These are phyloP conservation scores for Orbilia blumenaviensis DNA, from an alignment of 2,329 filamentous ascomycete genomes.

Conservation along the genomic window DNA sequence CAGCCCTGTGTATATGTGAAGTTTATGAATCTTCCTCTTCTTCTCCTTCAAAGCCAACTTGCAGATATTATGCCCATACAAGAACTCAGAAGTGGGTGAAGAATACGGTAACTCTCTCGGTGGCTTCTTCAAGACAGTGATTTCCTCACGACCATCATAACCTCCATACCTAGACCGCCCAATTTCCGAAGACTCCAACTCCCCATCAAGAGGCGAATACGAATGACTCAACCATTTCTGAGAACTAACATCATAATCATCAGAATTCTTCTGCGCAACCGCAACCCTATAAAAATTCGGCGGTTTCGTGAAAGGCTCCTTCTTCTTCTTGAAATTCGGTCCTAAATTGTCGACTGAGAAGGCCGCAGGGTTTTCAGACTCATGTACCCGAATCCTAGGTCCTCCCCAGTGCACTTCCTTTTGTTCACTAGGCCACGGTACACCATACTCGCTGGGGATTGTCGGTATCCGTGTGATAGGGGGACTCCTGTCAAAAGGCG, in stretches of 20 bases:
- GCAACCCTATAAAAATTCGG: too few relatives aligned
- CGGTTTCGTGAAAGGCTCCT: too few relatives aligned
- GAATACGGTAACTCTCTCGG: slow-evolving; percentile 13
- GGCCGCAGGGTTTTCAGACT: too few relatives aligned
- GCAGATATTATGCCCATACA: slow-evolving; percentile 46
- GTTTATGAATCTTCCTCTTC: slow-evolving; percentile 78
- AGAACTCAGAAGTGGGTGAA: slow-evolving; percentile 18
- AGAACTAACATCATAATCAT: background rate
- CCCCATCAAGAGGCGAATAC: slow-evolving; percentile 3
- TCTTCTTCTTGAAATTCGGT: too few relatives aligned
- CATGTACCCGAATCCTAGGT: too few relatives aligned
- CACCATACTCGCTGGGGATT: too few relatives aligned
- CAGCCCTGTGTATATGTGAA: slow-evolving; percentile 76
- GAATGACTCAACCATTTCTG: background rate
- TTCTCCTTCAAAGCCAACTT: slow-evolving; percentile 71
- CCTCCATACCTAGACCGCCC: background rate
- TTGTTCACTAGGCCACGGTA: too few relatives aligned
- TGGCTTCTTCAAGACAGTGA: slow-evolving; percentile 4
- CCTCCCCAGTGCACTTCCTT: too few relatives aligned
- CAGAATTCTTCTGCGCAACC: too few relatives aligned
- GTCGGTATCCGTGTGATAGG: too few relatives aligned
- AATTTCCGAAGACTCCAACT: background rate
- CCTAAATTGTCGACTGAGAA: too few relatives aligned
- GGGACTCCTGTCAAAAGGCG: too few relatives aligned
- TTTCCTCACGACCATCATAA: background rate